phyloP scores from a whole-genome alignment of 2,329 filamentous ascomycete species.

The Neofusicoccum parvum region DNA sequence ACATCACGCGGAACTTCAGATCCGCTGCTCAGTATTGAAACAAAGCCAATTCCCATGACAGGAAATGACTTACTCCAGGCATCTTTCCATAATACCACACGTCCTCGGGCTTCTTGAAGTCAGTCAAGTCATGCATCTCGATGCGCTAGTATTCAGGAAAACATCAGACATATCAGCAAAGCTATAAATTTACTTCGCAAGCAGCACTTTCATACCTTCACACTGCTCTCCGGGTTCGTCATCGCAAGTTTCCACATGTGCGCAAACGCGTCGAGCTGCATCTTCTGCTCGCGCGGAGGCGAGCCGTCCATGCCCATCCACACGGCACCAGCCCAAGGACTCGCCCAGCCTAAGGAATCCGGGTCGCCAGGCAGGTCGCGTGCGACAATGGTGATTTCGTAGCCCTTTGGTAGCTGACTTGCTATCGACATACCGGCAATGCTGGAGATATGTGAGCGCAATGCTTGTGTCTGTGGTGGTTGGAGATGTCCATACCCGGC shows the following conservation, averaged over 20 bases:
- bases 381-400: conserved; percentile 36
- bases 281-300: conserved; percentile 28
- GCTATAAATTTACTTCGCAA: too few species aligned
- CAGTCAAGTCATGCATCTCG: conserved; percentile 23
- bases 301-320: conserved; percentile 30
- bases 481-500: conserved; percentile 2
- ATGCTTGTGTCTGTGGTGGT: too few species aligned
- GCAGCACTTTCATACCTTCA: not conserved
- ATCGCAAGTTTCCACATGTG: conserved; percentile 22
- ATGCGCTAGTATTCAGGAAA: not conserved
- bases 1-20: conserved; percentile 20
- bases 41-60: not conserved
- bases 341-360: conserved; percentile 28
- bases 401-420: conserved; percentile 29
- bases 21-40: not conserved
- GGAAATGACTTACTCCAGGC: not conserved
- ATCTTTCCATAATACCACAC: conserved; percentile 22
- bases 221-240: conserved; percentile 23
- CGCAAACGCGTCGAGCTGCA: conserved; percentile 31
- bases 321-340: conserved; percentile 37
- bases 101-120: conserved; percentile 19
- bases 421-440: conserved; percentile 32
- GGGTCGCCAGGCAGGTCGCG: conserved; percentile 29
- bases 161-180: too few species aligned
- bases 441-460: not conserved